Base-by-base conservation (phyloP, 805 yeast genomes). In the Candida qinlingensis region DNA sequence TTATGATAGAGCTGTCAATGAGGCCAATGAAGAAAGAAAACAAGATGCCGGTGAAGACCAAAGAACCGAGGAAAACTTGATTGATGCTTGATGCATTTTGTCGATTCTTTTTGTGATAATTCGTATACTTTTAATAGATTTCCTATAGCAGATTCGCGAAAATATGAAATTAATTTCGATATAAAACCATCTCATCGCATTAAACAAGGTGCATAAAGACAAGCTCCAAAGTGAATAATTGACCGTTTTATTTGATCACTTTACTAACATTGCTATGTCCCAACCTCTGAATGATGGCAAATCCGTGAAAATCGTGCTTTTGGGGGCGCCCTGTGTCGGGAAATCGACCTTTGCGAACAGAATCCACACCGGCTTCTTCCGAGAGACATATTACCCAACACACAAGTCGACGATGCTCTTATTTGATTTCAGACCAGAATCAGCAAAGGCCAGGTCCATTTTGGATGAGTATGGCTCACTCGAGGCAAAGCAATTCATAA, bases 351-450 rank as follows among this genome's bases (percentile, higher is more conserved):
- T 79, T 37, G 74, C 80, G 10, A 74, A 80, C 46, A 67, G 75
- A 43, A 55, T 81, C 12, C 68, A 74, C 2, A 65, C 75, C 25
- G 75, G 76, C 28, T 69, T 71, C 28, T 80, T 75, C 47, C 72
- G 80, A 44, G 90, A 83, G 50, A 85, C 85, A 0, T 84, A 86
- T 61, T 86, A 86, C 57, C 95, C 94, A 5, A 86, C 92, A 4
- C 70, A 76, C 40, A 76, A 73, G 47, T 80, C 81, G 49, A 77
- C 77, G 4, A 79, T 88, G 28, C 70, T 80, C 48, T 61, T 85
- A 37, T 73, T 82, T 50, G 79, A 79, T 19, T 85, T 72, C 58
- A 62, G 59, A 6, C 81, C 91, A 0, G 57, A 57, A 13, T 59
- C 68, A 11, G 54, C 52, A 0, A 52, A 61, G 13, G 67, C 80